Evolutionary conservation across 257 asterid species (phyloP).

Genomic region (Leonotis leonurus): DNA sequence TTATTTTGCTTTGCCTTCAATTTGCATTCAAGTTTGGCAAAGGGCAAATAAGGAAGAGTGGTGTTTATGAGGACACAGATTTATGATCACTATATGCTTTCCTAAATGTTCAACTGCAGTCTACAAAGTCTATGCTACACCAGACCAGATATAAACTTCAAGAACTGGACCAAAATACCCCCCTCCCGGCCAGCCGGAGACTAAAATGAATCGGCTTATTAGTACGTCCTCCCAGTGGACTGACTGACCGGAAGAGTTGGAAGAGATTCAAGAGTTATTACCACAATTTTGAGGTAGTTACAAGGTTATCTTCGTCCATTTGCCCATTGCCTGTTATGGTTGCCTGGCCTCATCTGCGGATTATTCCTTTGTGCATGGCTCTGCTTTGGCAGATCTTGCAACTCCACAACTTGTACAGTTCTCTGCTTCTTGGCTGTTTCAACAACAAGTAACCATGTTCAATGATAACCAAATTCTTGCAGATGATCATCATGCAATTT

Average conservation of each 20-base stretch:
- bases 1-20: neutral
- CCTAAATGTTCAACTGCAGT: constrained; percentile 15
- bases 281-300: constrained; percentile 4
- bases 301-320: constrained; percentile 48
- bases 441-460: neutral
- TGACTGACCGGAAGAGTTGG: constrained; percentile 6
- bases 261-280: constrained; percentile 10
- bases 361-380: constrained; percentile 44
- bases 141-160: neutral
- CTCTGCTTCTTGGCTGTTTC: constrained; percentile 72
- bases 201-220: neutral
- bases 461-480: neutral
- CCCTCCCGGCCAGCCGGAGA: neutral
- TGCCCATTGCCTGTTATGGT: constrained; percentile 49
- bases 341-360: constrained; percentile 48
- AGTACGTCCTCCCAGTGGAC: constrained; percentile 2
- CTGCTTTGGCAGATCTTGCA: constrained; percentile 76
- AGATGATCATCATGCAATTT: neutral
- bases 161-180: constrained; percentile 3
- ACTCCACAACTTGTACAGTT: constrained; percentile 79
- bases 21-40: constrained; percentile 12
- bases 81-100: constrained; percentile 6
- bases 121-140: constrained; percentile 23
- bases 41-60: neutral
- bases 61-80: constrained; percentile 12